These are phyloP conservation scores for Xylaria curta DNA, from an alignment of 495 filamentous ascomycete genomes.

Conservation along the genomic window DNA sequence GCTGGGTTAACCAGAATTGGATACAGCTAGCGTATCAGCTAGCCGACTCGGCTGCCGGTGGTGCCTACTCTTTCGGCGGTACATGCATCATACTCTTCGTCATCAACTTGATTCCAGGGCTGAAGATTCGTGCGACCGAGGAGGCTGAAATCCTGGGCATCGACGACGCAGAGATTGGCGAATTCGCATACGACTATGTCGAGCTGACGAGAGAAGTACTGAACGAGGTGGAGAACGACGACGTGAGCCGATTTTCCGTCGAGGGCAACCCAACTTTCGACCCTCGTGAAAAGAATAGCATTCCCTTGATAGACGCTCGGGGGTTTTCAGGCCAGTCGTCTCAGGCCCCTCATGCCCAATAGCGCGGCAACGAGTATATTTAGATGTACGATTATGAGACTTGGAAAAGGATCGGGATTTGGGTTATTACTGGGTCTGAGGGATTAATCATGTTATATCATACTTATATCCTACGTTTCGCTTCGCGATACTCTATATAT, in stretches of 20 bases:
- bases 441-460: not conserved
- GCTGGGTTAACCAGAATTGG: conserved; percentile 92
- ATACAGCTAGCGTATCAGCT: conserved; percentile 88
- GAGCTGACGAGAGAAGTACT: conserved; percentile 87
- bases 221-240: conserved; percentile 60
- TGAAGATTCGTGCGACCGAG: conserved; percentile 79
- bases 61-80: conserved; percentile 84
- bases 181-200: conserved; percentile 98
- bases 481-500: not conserved
- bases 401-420: not conserved
- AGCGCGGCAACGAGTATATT: not conserved
- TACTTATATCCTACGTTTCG: not conserved
- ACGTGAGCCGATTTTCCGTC: conserved; percentile 45
- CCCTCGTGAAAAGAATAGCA: conserved; percentile 45
- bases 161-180: conserved; percentile 94
- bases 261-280: conserved; percentile 37
- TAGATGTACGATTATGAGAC: conserved; percentile 17
- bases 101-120: conserved; percentile 84
- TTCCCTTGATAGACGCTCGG: conserved; percentile 42
- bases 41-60: conserved; percentile 83
- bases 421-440: not conserved
- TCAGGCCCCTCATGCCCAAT: conserved; percentile 27
- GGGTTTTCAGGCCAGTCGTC: conserved; percentile 35
- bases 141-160: conserved; percentile 91
- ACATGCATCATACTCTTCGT: conserved; percentile 87